These are phyloP conservation scores for Saccharomyces pastorianus DNA, from an alignment of 1,139 yeast genomes.

Conservation along the genomic window DNA sequence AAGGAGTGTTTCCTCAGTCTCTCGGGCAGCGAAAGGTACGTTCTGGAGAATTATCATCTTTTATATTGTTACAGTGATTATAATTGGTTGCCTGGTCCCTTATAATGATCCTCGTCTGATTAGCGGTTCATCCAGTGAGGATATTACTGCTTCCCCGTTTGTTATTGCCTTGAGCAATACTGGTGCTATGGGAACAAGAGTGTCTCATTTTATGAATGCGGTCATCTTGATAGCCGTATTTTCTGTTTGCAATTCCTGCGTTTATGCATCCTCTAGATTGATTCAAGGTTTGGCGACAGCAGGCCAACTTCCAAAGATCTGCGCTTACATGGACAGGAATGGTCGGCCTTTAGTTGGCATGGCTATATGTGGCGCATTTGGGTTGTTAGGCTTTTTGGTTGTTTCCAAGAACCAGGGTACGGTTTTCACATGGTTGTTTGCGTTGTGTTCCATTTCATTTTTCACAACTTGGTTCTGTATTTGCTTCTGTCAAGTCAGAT, in stretches of 20 bases:
- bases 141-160: slow-evolving; percentile 47
- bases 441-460: slow-evolving; percentile 77
- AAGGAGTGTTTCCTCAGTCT: slow-evolving; percentile 55
- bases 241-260: slow-evolving; percentile 69
- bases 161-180: slow-evolving; percentile 56
- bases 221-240: slow-evolving; percentile 63
- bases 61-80: slow-evolving; percentile 50
- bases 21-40: slow-evolving; percentile 63
- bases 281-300: slow-evolving; percentile 74
- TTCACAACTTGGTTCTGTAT: slow-evolving; percentile 78
- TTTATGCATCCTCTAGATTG: slow-evolving; percentile 75
- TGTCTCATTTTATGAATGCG: slow-evolving; percentile 40
- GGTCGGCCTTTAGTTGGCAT: slow-evolving; percentile 64
- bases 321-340: slow-evolving; percentile 49
- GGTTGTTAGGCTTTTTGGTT: slow-evolving; percentile 65
- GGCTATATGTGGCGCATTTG: slow-evolving; percentile 65
- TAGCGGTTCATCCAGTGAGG: slow-evolving; percentile 37
- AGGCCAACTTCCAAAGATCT: slow-evolving; percentile 67
- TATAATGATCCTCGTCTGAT: slow-evolving; percentile 45
- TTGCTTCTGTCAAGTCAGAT: slow-evolving; percentile 66
- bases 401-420: slow-evolving; percentile 55
- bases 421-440: slow-evolving; percentile 71
- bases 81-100: slow-evolving; percentile 64
- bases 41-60: slow-evolving; percentile 63
- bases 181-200: slow-evolving; percentile 55